A percentile compares a stretch with the other conserved stretches of the same genome.
Evolutionary conservation across 2,329 filamentous ascomycete genomes (phyloP).

Genomic region (Pseudogymnoascus sp.): DNA sequence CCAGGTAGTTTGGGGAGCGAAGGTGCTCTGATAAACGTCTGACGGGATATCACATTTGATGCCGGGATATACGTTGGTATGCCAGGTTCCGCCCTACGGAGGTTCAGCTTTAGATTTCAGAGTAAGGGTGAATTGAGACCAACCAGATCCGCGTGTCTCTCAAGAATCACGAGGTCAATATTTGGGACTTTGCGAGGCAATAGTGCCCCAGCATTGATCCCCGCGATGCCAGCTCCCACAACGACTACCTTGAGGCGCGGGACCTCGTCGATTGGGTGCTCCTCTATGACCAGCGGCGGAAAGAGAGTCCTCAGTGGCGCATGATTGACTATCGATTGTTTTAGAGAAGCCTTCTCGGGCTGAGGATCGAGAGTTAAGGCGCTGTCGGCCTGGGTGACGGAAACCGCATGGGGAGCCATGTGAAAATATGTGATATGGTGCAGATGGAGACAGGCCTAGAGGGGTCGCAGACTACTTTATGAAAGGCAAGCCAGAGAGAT

Average conservation of each 20-base stretch:
- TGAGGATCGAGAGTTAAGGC: neutral
- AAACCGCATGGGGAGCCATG: neutral
- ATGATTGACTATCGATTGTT: neutral
- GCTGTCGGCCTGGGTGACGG: neutral
- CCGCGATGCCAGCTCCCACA: constrained; percentile 53
- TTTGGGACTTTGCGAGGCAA: constrained; percentile 59
- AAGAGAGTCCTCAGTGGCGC: constrained; percentile 9
- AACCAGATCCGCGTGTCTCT: constrained; percentile 60
- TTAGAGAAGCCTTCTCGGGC: neutral
- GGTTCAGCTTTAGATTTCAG: neutral
- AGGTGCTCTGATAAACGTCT: constrained; percentile 60
- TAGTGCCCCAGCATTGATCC: constrained; percentile 53
- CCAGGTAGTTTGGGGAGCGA: constrained; percentile 58
- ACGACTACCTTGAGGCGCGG: constrained; percentile 32
- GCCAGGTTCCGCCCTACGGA: constrained; percentile 39
- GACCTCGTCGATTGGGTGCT: constrained; percentile 10
- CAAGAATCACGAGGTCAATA: constrained; percentile 54
- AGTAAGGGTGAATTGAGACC: constrained; percentile 22
- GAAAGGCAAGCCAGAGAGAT: no score
- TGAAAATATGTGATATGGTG: neutral
- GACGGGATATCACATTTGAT: constrained; percentile 62
- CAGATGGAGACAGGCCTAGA: neutral
- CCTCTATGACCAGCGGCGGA: constrained; percentile 10
- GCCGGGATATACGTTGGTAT: constrained; percentile 50
- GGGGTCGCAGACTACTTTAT: neutral